Percentiles rank a stretch among this genome's conserved stretches.
These are phyloP conservation scores for Galerina sulciceps DNA, from an alignment of 768 basidiomycete species.

Conservation along the genomic window DNA sequence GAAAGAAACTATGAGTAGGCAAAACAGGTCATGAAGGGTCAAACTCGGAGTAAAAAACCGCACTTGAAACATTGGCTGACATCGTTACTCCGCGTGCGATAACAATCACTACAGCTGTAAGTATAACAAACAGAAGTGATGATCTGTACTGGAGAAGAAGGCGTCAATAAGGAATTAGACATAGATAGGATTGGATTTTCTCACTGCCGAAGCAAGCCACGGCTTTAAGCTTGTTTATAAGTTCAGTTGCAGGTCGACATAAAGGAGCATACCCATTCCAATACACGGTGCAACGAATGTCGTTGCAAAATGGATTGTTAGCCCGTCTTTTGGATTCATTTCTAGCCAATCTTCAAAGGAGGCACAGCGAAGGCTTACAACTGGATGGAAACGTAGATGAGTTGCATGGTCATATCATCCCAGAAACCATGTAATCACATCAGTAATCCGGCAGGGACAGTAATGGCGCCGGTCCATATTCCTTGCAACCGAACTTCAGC, in stretches of 20 bases:
- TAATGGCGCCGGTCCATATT: slow-evolving; percentile 42
- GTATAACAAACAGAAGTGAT: slow-evolving; percentile 41
- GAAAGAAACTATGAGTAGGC: slow-evolving; percentile 32
- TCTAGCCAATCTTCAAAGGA: too few species aligned
- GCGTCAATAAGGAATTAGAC: neutral
- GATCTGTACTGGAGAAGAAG: slow-evolving; percentile 33
- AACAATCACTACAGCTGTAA: slow-evolving; percentile 44
- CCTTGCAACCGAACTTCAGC: slow-evolving; percentile 40
- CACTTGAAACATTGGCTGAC: slow-evolving; percentile 44
- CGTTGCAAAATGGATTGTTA: slow-evolving; percentile 37
- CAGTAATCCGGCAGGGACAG: slow-evolving; percentile 36
- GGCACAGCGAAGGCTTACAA: slow-evolving; percentile 1
- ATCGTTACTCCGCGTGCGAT: slow-evolving; percentile 39
- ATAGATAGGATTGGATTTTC: neutral
- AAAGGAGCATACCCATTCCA: slow-evolving; percentile 37
- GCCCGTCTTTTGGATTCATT: slow-evolving; percentile 27
- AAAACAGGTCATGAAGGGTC: neutral
- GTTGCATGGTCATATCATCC: neutral
- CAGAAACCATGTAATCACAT: slow-evolving; percentile 27
- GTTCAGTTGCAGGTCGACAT: neutral
- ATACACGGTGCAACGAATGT: slow-evolving; percentile 41
- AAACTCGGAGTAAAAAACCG: neutral
- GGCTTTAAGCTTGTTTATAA: slow-evolving; percentile 19
- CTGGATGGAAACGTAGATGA: neutral
- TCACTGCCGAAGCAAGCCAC: slow-evolving; percentile 42